Conservation (phyloP, 257 asterid species). For the Ballota nigra region DNA sequence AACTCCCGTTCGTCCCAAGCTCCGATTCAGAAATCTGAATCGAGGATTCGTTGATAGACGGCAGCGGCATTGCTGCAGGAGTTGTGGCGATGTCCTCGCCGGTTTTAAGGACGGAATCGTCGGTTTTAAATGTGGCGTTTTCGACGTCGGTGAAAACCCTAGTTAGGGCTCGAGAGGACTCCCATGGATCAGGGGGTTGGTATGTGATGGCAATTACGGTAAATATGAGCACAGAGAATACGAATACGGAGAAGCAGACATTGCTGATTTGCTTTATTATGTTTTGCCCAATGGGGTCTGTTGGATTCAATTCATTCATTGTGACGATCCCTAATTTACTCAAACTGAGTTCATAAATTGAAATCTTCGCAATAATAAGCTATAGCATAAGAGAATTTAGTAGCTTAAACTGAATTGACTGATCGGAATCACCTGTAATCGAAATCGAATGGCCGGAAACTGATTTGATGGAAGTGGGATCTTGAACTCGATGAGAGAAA, state of each 20-base stretch:
- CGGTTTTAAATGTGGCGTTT: constrained; percentile 84
- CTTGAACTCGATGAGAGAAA: constrained; percentile 4
- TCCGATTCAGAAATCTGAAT: constrained; percentile 61
- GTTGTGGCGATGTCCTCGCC: constrained; percentile 81
- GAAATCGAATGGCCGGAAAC: neutral
- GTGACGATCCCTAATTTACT: constrained; percentile 9
- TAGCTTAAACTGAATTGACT: neutral
- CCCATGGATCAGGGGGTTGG: constrained; percentile 99
- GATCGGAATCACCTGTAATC: constrained; percentile 23
- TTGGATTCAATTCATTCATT: constrained; percentile 71
- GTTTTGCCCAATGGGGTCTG: constrained; percentile 91
- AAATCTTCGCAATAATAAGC: constrained; percentile 2
- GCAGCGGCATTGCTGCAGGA: constrained; percentile 34
- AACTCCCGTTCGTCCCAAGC: constrained; percentile 33
- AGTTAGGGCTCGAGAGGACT: constrained; percentile 91
- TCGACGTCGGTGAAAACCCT: constrained; percentile 68
- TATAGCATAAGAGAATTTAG: neutral
- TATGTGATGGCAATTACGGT: constrained; percentile 92
- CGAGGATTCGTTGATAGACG: constrained; percentile 55
- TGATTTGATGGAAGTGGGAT: neutral
- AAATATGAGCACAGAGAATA: constrained; percentile 77
- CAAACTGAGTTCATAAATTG: constrained; percentile 17
- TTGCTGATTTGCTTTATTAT: constrained; percentile 75
- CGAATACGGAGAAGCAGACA: constrained; percentile 92
- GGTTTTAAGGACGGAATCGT: constrained; percentile 75